A percentile compares a stretch with the other conserved stretches of the same genome.
Evolutionary conservation across 148 eudicot species (phyloP).

Genomic region (Rhododendron mucronatum): DNA sequence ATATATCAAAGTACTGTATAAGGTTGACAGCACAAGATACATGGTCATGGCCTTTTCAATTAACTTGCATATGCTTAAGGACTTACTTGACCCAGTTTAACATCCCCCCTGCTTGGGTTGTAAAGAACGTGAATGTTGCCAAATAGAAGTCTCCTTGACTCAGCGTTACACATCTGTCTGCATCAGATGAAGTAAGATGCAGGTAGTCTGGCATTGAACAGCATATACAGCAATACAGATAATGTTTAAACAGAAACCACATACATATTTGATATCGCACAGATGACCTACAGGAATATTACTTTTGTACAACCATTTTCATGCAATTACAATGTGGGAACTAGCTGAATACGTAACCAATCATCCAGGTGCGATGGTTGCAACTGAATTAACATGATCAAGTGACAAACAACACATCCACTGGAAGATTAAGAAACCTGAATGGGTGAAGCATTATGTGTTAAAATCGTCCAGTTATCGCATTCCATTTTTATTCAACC

Average conservation of each 20-base stretch:
- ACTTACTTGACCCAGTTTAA: conserved; percentile 39
- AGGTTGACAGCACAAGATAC: neutral
- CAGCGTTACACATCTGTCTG: conserved; percentile 27
- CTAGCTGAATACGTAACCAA: neutral
- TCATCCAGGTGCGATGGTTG: neutral
- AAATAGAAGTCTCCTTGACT: conserved; percentile 20
- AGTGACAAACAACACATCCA: neutral
- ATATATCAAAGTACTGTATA: neutral
- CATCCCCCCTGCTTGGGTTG: conserved; percentile 31
- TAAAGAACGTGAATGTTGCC: conserved; percentile 34
- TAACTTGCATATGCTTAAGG: neutral
- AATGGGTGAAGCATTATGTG: neutral
- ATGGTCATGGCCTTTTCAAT: neutral
- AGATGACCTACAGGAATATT: neutral
- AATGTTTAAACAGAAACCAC: neutral
- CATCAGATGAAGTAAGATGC: conserved; percentile 18
- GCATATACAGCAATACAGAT: neutral
- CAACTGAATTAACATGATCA: neutral
- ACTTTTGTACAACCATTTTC: neutral
- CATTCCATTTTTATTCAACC: neutral
- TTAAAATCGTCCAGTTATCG: neutral
- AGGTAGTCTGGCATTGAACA: conserved; percentile 10
- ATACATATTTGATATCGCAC: neutral
- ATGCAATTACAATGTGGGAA: neutral
- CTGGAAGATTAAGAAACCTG: neutral